Evolutionary conservation across 2,329 filamentous ascomycete species (phyloP), one percentile per base, ranked within the genome.

Genomic region (Penicillium verrucosum): DNA sequence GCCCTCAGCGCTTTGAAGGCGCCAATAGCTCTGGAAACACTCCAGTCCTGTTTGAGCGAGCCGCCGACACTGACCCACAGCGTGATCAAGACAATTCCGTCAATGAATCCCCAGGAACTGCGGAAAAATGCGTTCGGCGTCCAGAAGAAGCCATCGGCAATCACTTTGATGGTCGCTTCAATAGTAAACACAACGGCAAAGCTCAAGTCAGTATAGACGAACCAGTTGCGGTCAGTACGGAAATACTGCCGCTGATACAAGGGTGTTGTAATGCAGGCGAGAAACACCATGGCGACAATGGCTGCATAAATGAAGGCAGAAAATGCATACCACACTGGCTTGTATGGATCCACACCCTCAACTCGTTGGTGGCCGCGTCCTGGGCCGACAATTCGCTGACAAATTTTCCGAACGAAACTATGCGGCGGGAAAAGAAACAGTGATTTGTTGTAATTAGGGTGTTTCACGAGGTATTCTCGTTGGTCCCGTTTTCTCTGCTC

Each of bases 1-100:
- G 95, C 95, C 77, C 94, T 87, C 45, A 99, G 81, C 8, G 94
- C 94, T 78, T 99, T 99, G 81, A 99, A 97, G 16, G 94, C 94
- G 25, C 94, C 95, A 37, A 97, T 90, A 18, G 92, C 91, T 72
- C 94, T 83, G 5, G 93, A 96, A 53, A 97, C 87, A 54, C 88
- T 87, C 41, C 90, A 90, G 63, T 96, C 89, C 54, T 92, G 87
- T 68, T 84, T 83, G 52, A 99, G 81, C 1, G 93, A 85, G 0
- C 92, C 94, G 45, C 87, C 80, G 48, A 99, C 91, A 68, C 96
- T 97, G 70, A 97, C 88, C 93, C 94, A 97, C 9, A 99, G 83
- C 0, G 94, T 97, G 54, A 96, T 79, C 51, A 99, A 80, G 63
- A 99, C 94, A 43, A 97, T 75, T 0, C 89, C 91, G 70, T 99